A percentile compares a stretch with the other conserved stretches of the same genome.
Conservation (phyloP, 805 yeast genomes). For the Lipomyces lipofer region DNA sequence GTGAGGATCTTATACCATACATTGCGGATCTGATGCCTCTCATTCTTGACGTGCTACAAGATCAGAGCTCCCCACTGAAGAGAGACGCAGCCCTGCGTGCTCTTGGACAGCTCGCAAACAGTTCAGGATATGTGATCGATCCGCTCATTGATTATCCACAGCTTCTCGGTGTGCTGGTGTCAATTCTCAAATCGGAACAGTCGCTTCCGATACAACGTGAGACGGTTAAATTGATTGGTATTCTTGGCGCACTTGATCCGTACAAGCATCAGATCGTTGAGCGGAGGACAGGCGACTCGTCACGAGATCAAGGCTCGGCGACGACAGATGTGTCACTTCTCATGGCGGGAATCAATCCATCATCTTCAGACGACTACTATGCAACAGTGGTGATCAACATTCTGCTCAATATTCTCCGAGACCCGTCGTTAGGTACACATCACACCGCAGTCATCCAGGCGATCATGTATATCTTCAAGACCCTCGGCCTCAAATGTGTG, state of each 20-base stretch:
- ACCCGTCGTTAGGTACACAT: conserved; percentile 78
- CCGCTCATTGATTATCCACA: conserved; percentile 92
- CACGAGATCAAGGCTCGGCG: conserved; percentile 76
- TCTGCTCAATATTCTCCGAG: conserved; percentile 78
- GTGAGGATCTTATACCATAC: conserved; percentile 75
- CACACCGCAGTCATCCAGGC: conserved; percentile 95
- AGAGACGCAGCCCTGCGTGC: conserved; percentile 88
- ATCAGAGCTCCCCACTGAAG: conserved; percentile 83
- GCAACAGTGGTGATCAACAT: conserved; percentile 93
- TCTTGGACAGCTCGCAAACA: conserved; percentile 82
- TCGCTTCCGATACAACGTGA: conserved; percentile 77
- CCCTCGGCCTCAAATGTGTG: conserved; percentile 84
- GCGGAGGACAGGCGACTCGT: conserved; percentile 51
- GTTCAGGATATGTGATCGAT: conserved; percentile 92
- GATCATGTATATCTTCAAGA: conserved; percentile 84
- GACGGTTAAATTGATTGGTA: conserved; percentile 85
- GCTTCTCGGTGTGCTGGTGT: conserved; percentile 74
- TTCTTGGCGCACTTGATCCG: conserved; percentile 95
- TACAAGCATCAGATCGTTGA: conserved; percentile 92
- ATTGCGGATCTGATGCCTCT: conserved; percentile 81
- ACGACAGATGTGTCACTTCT: conserved; percentile 85
- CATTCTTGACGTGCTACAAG: conserved; percentile 82
- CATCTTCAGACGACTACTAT: conserved; percentile 77
- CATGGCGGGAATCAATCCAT: conserved; percentile 93
- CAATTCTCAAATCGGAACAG: conserved; percentile 77